phyloP scores from a whole-genome alignment of 495 filamentous ascomycete species.

The Cenococcum geophilum region DNA sequence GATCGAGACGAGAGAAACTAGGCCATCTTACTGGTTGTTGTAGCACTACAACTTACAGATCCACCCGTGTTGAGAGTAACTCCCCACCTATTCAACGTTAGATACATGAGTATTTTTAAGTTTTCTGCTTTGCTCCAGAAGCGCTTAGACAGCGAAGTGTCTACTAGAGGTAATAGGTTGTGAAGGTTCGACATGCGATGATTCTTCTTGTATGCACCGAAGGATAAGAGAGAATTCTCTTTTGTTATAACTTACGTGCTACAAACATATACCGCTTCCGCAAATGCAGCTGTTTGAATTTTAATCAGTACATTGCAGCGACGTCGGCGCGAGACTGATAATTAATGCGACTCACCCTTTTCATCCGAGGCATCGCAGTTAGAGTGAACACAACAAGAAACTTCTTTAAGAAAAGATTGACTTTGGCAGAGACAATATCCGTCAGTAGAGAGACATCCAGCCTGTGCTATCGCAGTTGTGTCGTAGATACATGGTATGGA shows the following conservation, averaged over 20 bases:
- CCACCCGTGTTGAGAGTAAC: not conserved
- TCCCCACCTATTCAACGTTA: not conserved
- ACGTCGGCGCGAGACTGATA: not conserved
- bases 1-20: not conserved
- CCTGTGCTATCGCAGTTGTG: not conserved
- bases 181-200: no score
- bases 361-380: not conserved
- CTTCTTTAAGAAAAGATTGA: not conserved
- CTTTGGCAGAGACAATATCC: constrained; percentile 12
- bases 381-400: constrained; percentile 6
- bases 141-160: no score
- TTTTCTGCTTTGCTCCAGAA: no score
- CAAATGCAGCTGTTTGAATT: not conserved
- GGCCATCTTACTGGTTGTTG: not conserved
- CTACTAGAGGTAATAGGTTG: no score
- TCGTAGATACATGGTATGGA: constrained; percentile 2
- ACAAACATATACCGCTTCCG: not conserved
- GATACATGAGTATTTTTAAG: not conserved
- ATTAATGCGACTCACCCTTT: not conserved
- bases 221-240: no score
- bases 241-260: constrained; percentile 1
- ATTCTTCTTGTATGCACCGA: no score
- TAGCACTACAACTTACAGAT: not conserved
- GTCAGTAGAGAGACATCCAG: constrained; percentile 3
- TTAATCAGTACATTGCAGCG: not conserved